Base-by-base conservation (phyloP, 2,329 filamentous ascomycete genomes). In the Botrytis medusae region DNA sequence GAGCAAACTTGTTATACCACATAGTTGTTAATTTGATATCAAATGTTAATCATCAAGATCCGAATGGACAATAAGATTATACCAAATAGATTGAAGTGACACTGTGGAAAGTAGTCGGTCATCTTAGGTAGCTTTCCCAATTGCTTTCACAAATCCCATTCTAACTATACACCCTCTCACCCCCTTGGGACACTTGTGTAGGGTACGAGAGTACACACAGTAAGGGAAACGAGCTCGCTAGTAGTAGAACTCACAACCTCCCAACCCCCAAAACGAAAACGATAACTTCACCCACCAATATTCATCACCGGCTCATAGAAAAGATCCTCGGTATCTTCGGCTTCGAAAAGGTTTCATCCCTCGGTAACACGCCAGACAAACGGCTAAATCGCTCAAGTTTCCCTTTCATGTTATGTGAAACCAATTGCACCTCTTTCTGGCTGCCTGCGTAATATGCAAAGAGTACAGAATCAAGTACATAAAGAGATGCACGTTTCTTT, bases 401-500 rank as follows among this genome's bases (percentile, higher is more conserved):
- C n/a, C 37, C n/a, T 63, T 62, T 63, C 34, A 63, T 63, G 46
- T 40, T 67, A 51, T 46, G 46, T 54, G 63, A 54, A 67, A 32
- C 62, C 42, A 48, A 34, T 64, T 64, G 63, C 63, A n/a, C 44
- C 46, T 46, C 40, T 40, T 34, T 54, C 46, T 54, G 64, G 40
- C 32, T 29, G 64, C 63, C 46, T 67, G 64, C 64, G 64, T 40
- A 18, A 40, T 68, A 68, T 54, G 64, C 64, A 54, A 29, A 54
- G 32, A 34, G 63, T 34, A 65, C 63, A 48, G 63, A 65, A 65
- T 51, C 63, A 65, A 65, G 63, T 18, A 65, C 29, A 65, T 29
- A 51, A 25, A 51, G 48, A 62, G 46, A 68, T 54, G 46, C 64
- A 54, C 46, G 46, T 54, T 54, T 40, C 42, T 67, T n/a, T n/a